These are phyloP conservation scores for Hortiboletus flavorubellus DNA, from an alignment of 768 basidiomycete species.

Conservation along the genomic window DNA sequence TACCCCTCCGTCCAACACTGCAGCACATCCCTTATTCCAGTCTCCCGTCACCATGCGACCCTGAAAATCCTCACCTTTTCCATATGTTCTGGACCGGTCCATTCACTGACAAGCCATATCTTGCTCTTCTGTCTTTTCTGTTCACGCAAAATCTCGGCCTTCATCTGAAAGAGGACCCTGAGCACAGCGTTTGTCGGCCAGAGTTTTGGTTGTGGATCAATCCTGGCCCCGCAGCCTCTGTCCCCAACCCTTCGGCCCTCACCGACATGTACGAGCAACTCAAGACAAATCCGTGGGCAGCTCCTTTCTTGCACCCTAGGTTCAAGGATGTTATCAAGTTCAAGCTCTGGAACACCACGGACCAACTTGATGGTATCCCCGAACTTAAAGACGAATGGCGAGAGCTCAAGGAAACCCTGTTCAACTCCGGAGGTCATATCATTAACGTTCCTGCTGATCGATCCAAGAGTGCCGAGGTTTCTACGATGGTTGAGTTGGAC, in stretches of 20 bases:
- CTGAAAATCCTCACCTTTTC: conserved; percentile 82
- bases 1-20: conserved; percentile 47
- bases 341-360: conserved; percentile 98
- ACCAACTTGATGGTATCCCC: conserved; percentile 87
- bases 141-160: conserved; percentile 94
- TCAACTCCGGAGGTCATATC: conserved; percentile 83
- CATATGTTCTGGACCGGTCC: conserved; percentile 99
- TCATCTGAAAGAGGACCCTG: conserved; percentile 52
- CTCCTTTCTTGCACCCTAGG: conserved; percentile 89
- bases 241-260: conserved; percentile 80
- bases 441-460: conserved; percentile 58
- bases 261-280: conserved; percentile 82
- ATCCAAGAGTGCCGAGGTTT: conserved; percentile 27
- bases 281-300: conserved; percentile 86
- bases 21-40: conserved; percentile 56
- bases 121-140: conserved; percentile 89
- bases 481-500: conserved; percentile 14
- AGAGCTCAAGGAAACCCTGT: conserved; percentile 63
- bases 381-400: conserved; percentile 93
- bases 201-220: conserved; percentile 99
- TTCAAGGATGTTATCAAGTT: conserved; percentile 94
- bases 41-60: conserved; percentile 68
- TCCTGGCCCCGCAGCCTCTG: conserved; percentile 89
- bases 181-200: conserved; percentile 63
- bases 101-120: conserved; percentile 98